Base-by-base conservation (phyloP, 495 filamentous ascomycete genomes). In the Daldinia childiae region DNA sequence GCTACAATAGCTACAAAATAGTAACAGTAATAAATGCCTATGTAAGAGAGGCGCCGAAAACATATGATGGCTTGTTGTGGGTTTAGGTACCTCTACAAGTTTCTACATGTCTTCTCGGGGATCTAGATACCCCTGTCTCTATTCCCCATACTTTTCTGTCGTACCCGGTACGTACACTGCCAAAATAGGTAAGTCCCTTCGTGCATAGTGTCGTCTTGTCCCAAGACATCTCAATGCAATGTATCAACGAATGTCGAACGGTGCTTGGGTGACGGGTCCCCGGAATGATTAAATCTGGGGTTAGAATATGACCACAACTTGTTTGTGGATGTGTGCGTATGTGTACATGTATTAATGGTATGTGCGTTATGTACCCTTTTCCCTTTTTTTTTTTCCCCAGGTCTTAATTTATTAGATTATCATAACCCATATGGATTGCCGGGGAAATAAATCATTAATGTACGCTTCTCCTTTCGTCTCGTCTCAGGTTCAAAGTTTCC, bases 281-380 rank as follows among this genome's bases (percentile, higher is more conserved):
- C 71, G 71, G 71, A 73, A 73, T 69, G 66, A 69, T 30, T 66
- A 62, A 73, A 69, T 69, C 71, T 73, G 71, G 71, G 71, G 71
- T 73, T 29, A 63, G 58, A 58, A 73, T 34, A 65, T 62, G 60
- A 57, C 62, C 50, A 55, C 34, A 39, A 64, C 57, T 62, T 66
- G 58, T 63, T 65, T 58, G 65, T 73, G 65, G 64, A 65, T 24
- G 45, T 55, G 27, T 19, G 6, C 26, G 8, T 51, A 14, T 55
- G 27, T 14, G 50, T 17, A 30, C 11, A 24, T 55, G 51, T 29
- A 17, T 24, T 52, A 29, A 12, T 55, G 51, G 51, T 55, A 17
- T n/a, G n/a, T 36, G 17, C 17, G 17, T 38, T 57, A 57, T 36
- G 30, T 36, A 52, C 50, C 54, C 9, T 36, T 2, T 19, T 34